A percentile compares a stretch with the other conserved stretches of the same genome.
phyloP scores from a whole-genome alignment of 2,329 filamentous ascomycete species.

The Macrophomina phaseolina region DNA sequence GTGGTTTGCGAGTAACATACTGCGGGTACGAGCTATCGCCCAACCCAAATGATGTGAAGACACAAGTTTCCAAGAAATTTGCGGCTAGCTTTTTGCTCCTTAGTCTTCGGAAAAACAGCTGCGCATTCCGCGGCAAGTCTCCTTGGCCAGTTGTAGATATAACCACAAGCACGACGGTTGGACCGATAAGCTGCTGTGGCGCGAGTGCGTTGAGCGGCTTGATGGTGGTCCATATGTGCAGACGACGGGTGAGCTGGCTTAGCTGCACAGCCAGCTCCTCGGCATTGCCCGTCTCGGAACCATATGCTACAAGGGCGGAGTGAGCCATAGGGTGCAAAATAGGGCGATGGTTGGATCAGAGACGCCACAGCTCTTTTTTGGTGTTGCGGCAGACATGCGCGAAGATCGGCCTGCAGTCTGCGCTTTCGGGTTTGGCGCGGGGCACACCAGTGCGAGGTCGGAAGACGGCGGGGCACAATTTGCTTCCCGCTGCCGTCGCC shows the following conservation, averaged over 20 bases:
- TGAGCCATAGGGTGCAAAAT: constrained; percentile 14
- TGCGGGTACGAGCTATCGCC: constrained; percentile 95
- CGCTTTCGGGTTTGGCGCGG: constrained; percentile 23
- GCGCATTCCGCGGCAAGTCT: constrained; percentile 84
- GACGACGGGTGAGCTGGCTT: constrained; percentile 72
- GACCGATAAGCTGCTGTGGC: constrained; percentile 62
- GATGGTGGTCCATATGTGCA: constrained; percentile 78
- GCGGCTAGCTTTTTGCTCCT: constrained; percentile 77
- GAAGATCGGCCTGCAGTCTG: constrained; percentile 16
- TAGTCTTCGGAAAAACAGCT: constrained; percentile 82
- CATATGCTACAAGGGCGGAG: constrained; percentile 77
- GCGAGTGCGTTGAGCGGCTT: constrained; percentile 76
- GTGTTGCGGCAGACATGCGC: constrained; percentile 17
- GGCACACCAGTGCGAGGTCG: constrained; percentile 18
- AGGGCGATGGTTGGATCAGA: background rate
- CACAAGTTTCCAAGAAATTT: constrained; percentile 69
- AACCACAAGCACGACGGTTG: constrained; percentile 73
- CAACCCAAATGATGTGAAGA: constrained; percentile 86
- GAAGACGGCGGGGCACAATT: constrained; percentile 16
- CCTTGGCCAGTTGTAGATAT: constrained; percentile 95
- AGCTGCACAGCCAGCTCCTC: constrained; percentile 91
- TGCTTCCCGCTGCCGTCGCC: background rate
- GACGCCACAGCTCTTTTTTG: constrained; percentile 11
- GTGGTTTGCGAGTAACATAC: constrained; percentile 54
- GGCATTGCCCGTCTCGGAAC: constrained; percentile 92